Percentiles rank a stretch among this genome's conserved stretches.
Conservation (phyloP, 495 filamentous ascomycete genomes). For the Pyrenula aspistea region DNA sequence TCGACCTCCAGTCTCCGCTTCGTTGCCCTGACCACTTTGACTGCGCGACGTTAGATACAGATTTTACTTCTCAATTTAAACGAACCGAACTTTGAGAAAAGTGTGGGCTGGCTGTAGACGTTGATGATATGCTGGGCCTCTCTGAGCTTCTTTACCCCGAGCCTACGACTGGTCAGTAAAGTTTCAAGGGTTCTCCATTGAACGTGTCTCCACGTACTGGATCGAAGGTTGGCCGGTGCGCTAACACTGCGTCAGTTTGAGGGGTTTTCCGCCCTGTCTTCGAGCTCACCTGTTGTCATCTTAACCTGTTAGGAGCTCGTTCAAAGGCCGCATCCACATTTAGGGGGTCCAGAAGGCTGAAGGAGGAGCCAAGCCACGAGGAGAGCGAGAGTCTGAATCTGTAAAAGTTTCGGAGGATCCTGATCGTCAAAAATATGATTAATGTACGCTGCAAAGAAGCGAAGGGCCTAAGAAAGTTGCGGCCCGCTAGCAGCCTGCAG, state of each 20-base stretch:
- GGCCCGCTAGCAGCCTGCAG: too few species aligned
- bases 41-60: constrained; percentile 21
- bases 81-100: constrained; percentile 72
- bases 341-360: too few species aligned
- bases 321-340: too few species aligned
- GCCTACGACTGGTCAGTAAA: constrained; percentile 40
- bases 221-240: constrained; percentile 86
- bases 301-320: too few species aligned
- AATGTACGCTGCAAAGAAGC: too few species aligned
- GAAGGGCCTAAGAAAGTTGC: too few species aligned
- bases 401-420: too few species aligned
- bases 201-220: constrained; percentile 47
- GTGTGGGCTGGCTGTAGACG: constrained; percentile 87
- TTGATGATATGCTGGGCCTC: constrained; percentile 93
- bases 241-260: constrained; percentile 23
- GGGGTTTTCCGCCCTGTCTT: background rate
- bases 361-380: too few species aligned
- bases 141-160: constrained; percentile 85
- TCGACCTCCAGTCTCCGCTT: constrained; percentile 56
- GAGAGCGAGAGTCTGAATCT: too few species aligned
- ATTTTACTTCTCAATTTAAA: background rate
- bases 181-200: constrained; percentile 1
- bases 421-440: too few species aligned
- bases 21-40: constrained; percentile 81
- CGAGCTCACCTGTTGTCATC: constrained; percentile 53